Evolutionary conservation across 192 early-diverging fungal species (phyloP).

Genomic region (Chytriomyces sp.): DNA sequence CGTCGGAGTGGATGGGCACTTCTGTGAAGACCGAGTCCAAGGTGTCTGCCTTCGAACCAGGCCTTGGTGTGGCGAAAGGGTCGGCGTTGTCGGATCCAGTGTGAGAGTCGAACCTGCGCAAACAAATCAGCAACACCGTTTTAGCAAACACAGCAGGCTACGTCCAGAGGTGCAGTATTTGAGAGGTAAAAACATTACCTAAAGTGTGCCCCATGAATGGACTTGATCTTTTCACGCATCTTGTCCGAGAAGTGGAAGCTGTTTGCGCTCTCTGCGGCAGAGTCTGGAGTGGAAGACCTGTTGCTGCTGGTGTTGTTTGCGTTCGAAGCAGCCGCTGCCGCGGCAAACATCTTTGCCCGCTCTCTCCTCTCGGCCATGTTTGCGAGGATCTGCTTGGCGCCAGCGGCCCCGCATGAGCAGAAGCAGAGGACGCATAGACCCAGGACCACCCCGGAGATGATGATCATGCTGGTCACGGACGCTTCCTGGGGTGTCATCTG

Average conservation of each 20-base stretch:
- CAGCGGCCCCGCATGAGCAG: constrained; percentile 6
- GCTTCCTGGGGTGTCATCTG: too few species aligned
- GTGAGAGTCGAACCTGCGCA: not conserved
- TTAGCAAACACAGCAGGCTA: not conserved
- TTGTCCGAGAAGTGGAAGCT: not conserved
- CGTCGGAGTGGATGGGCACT: too few species aligned
- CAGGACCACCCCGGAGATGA: not conserved
- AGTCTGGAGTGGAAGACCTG: not conserved
- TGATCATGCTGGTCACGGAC: not conserved
- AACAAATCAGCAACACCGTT: not conserved
- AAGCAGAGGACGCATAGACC: not conserved
- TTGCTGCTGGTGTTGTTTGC: not conserved
- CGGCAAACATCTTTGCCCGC: not conserved
- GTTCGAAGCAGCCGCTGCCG: not conserved
- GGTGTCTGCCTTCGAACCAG: too few species aligned
- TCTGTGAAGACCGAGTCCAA: too few species aligned
- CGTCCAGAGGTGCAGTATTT: not conserved
- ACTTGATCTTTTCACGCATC: constrained; percentile 7
- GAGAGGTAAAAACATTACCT: not conserved
- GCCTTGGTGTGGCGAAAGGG: not conserved
- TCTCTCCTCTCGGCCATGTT: not conserved
- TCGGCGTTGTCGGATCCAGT: not conserved
- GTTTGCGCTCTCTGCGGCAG: not conserved
- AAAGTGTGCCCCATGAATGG: not conserved
- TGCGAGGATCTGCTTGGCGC: not conserved